phyloP scores from a whole-genome alignment of 116 monocot species.

The Posidonia oceanica region DNA sequence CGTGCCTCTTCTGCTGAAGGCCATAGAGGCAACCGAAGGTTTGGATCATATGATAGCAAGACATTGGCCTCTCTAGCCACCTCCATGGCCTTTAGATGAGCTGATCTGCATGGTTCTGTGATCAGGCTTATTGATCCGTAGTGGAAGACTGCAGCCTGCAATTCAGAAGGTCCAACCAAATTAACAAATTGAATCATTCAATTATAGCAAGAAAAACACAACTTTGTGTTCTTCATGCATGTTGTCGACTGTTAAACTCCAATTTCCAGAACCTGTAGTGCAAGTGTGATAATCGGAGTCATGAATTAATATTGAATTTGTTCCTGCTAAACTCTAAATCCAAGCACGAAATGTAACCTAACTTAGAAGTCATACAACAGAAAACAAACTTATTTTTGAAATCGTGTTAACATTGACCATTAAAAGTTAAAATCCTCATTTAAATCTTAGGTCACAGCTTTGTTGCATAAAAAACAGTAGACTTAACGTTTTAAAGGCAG shows the following conservation, averaged over 20 bases:
- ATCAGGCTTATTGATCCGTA: slow-evolving; percentile 65
- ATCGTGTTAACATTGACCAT: too few relatives aligned
- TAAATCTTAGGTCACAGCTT: background rate
- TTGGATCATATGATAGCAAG: slow-evolving; percentile 48
- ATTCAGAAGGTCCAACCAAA: background rate
- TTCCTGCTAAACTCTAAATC: too few relatives aligned
- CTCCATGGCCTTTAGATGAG: slow-evolving; percentile 43
- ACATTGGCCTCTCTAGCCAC: slow-evolving; percentile 30
- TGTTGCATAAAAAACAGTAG: background rate
- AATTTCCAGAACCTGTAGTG: too few relatives aligned
- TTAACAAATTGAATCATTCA: background rate
- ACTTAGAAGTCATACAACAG: too few relatives aligned
- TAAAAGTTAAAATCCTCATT: too few relatives aligned
- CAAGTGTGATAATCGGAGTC: too few relatives aligned
- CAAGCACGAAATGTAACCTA: too few relatives aligned
- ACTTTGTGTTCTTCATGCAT: too few relatives aligned
- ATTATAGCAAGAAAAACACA: background rate
- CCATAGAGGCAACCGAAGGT: slow-evolving; percentile 47
- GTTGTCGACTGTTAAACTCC: too few relatives aligned
- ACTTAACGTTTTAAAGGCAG: too few relatives aligned
- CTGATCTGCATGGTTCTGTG: slow-evolving; percentile 31
- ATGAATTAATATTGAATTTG: too few relatives aligned
- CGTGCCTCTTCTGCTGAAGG: slow-evolving; percentile 33
- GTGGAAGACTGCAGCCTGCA: slow-evolving; percentile 40
- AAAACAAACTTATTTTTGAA: too few relatives aligned